A percentile compares a stretch with the other conserved stretches of the same genome.
phyloP scores from a whole-genome alignment of 345 rosid genomes.

The Lenwebbia sp. region DNA sequence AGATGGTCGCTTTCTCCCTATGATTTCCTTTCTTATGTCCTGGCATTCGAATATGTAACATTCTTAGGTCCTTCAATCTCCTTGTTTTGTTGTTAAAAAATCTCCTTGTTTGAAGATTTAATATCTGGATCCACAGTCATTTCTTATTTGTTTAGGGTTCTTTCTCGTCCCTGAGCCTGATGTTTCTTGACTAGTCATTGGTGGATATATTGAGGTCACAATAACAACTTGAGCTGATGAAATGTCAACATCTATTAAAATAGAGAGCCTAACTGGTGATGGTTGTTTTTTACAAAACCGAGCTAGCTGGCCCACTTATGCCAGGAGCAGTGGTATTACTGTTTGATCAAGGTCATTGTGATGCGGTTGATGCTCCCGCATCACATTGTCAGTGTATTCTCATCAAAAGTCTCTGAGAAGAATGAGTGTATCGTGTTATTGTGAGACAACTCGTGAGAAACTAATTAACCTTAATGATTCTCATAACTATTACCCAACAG shows the following conservation, averaged over 20 bases:
- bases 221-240: neutral
- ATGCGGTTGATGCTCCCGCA: too few relatives aligned
- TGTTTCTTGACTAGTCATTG: neutral
- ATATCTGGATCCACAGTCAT: neutral
- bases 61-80: neutral
- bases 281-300: neutral
- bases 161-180: neutral
- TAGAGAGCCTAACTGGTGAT: neutral
- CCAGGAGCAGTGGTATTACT: neutral
- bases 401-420: neutral
- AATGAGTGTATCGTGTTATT: neutral
- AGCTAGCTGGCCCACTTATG: neutral
- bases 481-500: neutral
- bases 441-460: neutral
- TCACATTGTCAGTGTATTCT: neutral
- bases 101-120: neutral
- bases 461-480: neutral
- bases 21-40: neutral
- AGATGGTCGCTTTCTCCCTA: neutral
- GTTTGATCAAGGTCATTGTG: neutral
- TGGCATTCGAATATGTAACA: neutral
- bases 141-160: neutral
- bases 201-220: neutral
- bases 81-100: neutral
- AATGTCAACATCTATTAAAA: neutral